phyloP scores from a whole-genome alignment of 805 yeast species.

The Kodamaea sagamina region DNA sequence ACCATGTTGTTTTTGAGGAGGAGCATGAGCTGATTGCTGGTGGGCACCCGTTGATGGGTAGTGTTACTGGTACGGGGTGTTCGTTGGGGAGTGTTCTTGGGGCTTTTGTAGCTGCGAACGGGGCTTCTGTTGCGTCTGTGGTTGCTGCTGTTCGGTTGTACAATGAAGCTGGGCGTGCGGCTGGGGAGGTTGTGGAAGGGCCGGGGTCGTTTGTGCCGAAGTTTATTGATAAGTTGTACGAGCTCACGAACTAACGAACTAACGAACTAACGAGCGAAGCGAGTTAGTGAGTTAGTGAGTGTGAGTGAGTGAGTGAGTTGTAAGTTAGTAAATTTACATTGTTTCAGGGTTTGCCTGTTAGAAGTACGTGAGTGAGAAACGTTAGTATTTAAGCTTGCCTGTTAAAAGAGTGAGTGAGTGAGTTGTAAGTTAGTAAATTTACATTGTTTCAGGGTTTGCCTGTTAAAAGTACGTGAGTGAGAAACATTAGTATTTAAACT shows the following conservation, averaged over 20 bases:
- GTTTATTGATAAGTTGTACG: slow-evolving; percentile 46
- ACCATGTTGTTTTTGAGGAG: slow-evolving; percentile 27
- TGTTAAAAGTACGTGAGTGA: too few relatives aligned
- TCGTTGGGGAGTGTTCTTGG: slow-evolving; percentile 75
- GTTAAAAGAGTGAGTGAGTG: too few relatives aligned
- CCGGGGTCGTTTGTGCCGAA: slow-evolving; percentile 56
- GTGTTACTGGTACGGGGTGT: slow-evolving; percentile 82
- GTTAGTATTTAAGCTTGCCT: too few relatives aligned
- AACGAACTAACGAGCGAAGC: too few relatives aligned
- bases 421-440: too few relatives aligned
- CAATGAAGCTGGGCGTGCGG: slow-evolving; percentile 56
- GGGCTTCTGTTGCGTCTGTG: slow-evolving; percentile 36
- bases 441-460: too few relatives aligned
- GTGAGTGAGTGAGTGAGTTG: too few relatives aligned
- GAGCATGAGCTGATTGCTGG: slow-evolving; percentile 46
- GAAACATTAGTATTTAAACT: too few relatives aligned
- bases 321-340: too few relatives aligned
- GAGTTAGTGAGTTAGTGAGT: too few relatives aligned
- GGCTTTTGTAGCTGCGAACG: slow-evolving; percentile 49
- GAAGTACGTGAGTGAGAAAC: too few relatives aligned
- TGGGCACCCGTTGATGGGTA: slow-evolving; percentile 63
- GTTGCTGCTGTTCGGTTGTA: slow-evolving; percentile 57
- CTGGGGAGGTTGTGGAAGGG: slow-evolving; percentile 49
- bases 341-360: too few relatives aligned
- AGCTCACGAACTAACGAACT: not conserved